phyloP scores from a whole-genome alignment of 148 eudicot genomes.

The Polygonum maritimum region DNA sequence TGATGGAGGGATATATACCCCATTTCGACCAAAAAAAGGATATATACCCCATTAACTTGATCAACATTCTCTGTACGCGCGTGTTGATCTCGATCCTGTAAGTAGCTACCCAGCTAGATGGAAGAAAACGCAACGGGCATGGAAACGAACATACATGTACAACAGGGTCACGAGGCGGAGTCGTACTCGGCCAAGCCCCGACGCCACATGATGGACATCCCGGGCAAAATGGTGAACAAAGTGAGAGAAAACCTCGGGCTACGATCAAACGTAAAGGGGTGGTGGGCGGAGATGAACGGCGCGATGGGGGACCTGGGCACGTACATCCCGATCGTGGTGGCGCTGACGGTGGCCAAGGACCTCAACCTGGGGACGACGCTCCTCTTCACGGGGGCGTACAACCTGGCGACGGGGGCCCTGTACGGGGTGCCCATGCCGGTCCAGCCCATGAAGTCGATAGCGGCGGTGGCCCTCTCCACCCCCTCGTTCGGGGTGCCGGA shows the following conservation, averaged over 20 bases:
- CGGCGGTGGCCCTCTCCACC: constrained; percentile 68
- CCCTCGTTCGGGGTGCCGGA: constrained; percentile 62
- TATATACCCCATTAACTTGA: too few relatives aligned
- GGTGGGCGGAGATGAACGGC: constrained; percentile 72
- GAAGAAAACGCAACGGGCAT: not conserved
- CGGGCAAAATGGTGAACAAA: constrained; percentile 10
- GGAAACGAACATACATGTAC: not conserved
- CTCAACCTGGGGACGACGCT: constrained; percentile 80
- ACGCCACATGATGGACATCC: not conserved
- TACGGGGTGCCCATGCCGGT: constrained; percentile 95
- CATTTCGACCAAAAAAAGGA: too few relatives aligned
- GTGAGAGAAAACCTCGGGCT: constrained; percentile 40
- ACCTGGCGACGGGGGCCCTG: constrained; percentile 57
- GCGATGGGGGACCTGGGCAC: constrained; percentile 97
- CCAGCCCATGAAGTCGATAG: constrained; percentile 92
- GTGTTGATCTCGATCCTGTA: too few relatives aligned
- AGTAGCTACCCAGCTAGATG: too few relatives aligned
- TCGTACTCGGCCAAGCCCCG: too few relatives aligned
- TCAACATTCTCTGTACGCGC: too few relatives aligned
- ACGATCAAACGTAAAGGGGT: constrained; percentile 26
- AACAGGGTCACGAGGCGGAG: too few relatives aligned
- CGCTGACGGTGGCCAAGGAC: constrained; percentile 62
- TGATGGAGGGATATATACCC: too few relatives aligned
- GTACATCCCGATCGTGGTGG: constrained; percentile 68
- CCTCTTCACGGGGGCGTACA: constrained; percentile 73